A percentile compares a stretch with the other conserved stretches of the same genome.
phyloP scores from a whole-genome alignment of 371 early-diverging fungal species.

The Synchytrium microbalum region DNA sequence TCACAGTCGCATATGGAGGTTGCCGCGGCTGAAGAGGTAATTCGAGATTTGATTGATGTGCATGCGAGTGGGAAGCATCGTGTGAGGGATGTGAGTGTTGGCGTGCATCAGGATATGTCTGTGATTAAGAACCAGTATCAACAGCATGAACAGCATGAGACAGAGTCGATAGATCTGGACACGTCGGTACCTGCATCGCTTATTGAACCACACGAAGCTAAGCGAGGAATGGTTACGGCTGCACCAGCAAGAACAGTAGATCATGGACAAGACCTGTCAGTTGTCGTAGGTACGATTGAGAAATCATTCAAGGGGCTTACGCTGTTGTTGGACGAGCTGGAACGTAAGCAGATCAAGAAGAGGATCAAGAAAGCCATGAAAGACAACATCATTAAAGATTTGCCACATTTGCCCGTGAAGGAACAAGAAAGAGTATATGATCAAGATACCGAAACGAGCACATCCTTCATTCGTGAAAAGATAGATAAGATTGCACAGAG shows the following conservation, averaged over 20 bases:
- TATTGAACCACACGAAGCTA: neutral
- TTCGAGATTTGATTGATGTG: no score
- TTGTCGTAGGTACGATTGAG: neutral
- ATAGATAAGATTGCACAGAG: no score
- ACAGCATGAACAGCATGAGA: neutral
- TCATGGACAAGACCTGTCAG: neutral
- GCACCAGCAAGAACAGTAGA: no score
- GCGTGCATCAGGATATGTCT: neutral
- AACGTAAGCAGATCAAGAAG: neutral
- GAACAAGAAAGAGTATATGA: no score
- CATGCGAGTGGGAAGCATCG: no score
- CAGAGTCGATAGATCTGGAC: neutral
- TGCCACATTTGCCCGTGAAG: no score
- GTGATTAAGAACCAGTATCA: neutral
- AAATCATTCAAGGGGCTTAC: neutral
- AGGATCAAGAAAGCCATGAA: neutral
- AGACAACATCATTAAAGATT: no score
- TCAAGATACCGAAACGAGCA: no score
- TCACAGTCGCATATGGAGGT: neutral
- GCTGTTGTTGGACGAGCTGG: neutral
- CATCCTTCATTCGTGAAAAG: no score
- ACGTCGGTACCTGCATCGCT: neutral
- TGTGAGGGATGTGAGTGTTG: neutral
- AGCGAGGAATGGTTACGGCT: no score
- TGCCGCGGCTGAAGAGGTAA: no score